A percentile compares a stretch with the other conserved stretches of the same genome.
These are phyloP conservation scores for Entonaema liquescens DNA, from an alignment of 495 filamentous ascomycete genomes.

Conservation along the genomic window DNA sequence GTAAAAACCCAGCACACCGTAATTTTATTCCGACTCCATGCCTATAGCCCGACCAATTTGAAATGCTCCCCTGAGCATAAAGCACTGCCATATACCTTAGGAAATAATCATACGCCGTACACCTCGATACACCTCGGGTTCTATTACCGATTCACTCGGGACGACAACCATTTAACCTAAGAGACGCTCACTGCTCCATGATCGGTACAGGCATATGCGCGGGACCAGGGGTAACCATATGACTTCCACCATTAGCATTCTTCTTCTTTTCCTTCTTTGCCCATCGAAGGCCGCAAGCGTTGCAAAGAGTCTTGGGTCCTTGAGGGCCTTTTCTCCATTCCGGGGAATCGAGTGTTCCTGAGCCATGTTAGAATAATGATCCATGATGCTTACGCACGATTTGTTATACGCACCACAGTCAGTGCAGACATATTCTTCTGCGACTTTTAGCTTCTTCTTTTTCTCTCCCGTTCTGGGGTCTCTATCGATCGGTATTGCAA, in stretches of 20 bases:
- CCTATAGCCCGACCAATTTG: constrained; percentile 22
- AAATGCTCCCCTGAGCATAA: constrained; percentile 18
- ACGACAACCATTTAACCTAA: constrained; percentile 7
- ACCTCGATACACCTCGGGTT: constrained; percentile 22
- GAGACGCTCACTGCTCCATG: constrained; percentile 24
- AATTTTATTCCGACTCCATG: constrained; percentile 39
- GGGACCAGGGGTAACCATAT: constrained; percentile 11
- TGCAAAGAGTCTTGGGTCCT: constrained; percentile 96
- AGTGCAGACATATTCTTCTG: constrained; percentile 94
- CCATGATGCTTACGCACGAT: neutral
- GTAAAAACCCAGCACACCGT: constrained; percentile 24
- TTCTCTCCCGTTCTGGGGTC: constrained; percentile 75
- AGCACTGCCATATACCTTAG: constrained; percentile 29
- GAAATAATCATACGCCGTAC: constrained; percentile 33
- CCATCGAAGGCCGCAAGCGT: constrained; percentile 92
- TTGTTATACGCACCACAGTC: constrained; percentile 75
- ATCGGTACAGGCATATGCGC: constrained; percentile 20
- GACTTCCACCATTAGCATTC: constrained; percentile 37
- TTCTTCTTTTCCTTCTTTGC: constrained; percentile 81
- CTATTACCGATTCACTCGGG: constrained; percentile 27
- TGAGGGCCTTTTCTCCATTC: constrained; percentile 97
- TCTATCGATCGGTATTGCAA: constrained; percentile 81
- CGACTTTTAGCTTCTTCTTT: constrained; percentile 86
- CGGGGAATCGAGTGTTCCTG: constrained; percentile 83
- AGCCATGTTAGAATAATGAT: constrained; percentile 1